Evolutionary conservation across 169 alveolate genomes (phyloP), one percentile per base, ranked within the genome.

Genomic region (Theileria equi): DNA sequence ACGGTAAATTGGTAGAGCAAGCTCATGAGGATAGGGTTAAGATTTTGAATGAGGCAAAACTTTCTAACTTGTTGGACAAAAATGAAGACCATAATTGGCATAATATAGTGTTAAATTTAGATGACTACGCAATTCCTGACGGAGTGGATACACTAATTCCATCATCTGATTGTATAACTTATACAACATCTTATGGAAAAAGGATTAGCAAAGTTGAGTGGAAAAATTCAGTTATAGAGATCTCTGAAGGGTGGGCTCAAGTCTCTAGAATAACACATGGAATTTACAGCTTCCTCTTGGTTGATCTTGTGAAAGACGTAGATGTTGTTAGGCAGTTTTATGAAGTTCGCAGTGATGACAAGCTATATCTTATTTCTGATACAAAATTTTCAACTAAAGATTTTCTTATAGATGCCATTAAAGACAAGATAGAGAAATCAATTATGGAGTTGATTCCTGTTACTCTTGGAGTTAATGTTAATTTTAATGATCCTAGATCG

Each of bases 291-390:
- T 60, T 43, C 26, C 54, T 74, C 23, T 44, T 74, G 54, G 67
- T 74, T n/a, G 84, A 74, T 28, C 50, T 41, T 6, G 77, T 50
- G 7, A 36, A 25, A 16, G 23, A 35, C 28, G 45, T 41, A 19
- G 10, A 29, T 6, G 44, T 74, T 5, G 44, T 49, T 21, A 52
- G 84, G 53, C 41, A 47, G 10, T 34, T 74, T 41, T 74, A 74
- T 57, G 35, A 44, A 21, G 10, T 59, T 11, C n/a, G 17, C n/a
- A 40, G 8, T 34, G 21, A 47, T 3, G 6, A 59, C 25, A 7
- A 59, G 16, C 5, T 31, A 53, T 17, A 17, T 16, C 49, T 53
- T 16, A 8, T 53, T 21, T 53, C 63, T 17, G 36, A 53, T 48
- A 25, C 28, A 8, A 25, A 53, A 1, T 10, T 40, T 16, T 10